phyloP scores from a whole-genome alignment of 805 yeast species.

The Maudiozyma bulderi region DNA sequence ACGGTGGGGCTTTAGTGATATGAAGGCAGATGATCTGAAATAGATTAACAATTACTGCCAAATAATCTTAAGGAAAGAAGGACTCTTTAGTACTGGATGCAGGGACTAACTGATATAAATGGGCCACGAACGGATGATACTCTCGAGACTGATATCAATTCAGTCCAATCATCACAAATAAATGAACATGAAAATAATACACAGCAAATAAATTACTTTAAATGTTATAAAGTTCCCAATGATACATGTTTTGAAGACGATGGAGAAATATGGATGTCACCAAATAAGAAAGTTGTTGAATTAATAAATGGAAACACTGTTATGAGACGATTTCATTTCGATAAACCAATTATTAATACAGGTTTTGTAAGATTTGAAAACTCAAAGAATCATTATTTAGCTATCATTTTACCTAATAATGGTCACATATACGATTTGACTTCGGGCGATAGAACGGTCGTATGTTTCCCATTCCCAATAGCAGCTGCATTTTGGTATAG shows the following conservation, averaged over 20 bases:
- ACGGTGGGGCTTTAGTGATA: too few species aligned
- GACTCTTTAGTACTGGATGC: constrained; percentile 10
- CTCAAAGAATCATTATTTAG: constrained; percentile 34
- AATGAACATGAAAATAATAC: neutral
- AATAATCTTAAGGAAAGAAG: too few species aligned
- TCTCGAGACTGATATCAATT: constrained; percentile 1
- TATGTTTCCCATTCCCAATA: constrained; percentile 62
- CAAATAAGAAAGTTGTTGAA: constrained; percentile 30
- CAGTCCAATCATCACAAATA: constrained; percentile 41
- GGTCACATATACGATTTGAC: constrained; percentile 49
- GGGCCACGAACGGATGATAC: neutral
- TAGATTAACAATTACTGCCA: too few species aligned
- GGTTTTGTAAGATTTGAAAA: constrained; percentile 46
- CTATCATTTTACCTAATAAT: constrained; percentile 49
- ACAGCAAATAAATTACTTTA: neutral
- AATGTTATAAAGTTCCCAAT: neutral
- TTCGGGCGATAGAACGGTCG: constrained; percentile 49
- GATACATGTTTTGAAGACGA: neutral
- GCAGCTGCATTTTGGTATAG: constrained; percentile 53
- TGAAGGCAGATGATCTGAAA: too few species aligned
- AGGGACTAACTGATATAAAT: constrained; percentile 35
- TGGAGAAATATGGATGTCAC: constrained; percentile 23
- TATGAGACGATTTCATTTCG: constrained; percentile 35
- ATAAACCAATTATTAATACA: constrained; percentile 44
- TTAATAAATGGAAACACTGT: constrained; percentile 28